phyloP scores from a whole-genome alignment of 305 asterid genomes.

The Stenogyne calaminthoides region DNA sequence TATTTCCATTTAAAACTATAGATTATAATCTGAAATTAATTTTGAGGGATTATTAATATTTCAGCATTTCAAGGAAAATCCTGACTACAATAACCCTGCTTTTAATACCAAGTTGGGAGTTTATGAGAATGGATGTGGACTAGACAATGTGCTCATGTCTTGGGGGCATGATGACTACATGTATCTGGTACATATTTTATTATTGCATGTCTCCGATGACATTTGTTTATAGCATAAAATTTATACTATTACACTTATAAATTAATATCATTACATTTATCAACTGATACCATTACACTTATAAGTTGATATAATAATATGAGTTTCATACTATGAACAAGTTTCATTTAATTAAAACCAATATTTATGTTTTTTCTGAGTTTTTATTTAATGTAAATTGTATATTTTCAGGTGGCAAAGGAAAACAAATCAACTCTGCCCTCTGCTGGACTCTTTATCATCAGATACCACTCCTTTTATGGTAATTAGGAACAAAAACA shows the following conservation, averaged over 20 bases:
- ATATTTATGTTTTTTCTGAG: neutral
- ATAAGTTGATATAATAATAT: too few relatives aligned
- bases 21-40: neutral
- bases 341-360: neutral
- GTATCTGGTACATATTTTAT: conserved; percentile 57
- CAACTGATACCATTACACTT: too few relatives aligned
- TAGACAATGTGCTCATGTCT: conserved; percentile 65
- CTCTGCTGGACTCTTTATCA: conserved; percentile 63
- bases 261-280: too few relatives aligned
- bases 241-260: too few relatives aligned
- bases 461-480: conserved; percentile 75
- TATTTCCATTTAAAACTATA: neutral
- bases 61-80: conserved; percentile 62
- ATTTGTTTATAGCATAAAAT: too few relatives aligned
- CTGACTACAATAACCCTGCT: conserved; percentile 45
- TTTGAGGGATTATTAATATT: neutral
- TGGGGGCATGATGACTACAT: conserved; percentile 85
- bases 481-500: conserved; percentile 32
- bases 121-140: conserved; percentile 61
- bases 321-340: too few relatives aligned
- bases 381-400: neutral
- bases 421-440: conserved; percentile 62
- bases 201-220: too few relatives aligned
- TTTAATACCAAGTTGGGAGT: conserved; percentile 59
- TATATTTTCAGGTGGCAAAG: conserved; percentile 58